Conservation (phyloP, 768 basidiomycete genomes). For the Auricularia heimuer region DNA sequence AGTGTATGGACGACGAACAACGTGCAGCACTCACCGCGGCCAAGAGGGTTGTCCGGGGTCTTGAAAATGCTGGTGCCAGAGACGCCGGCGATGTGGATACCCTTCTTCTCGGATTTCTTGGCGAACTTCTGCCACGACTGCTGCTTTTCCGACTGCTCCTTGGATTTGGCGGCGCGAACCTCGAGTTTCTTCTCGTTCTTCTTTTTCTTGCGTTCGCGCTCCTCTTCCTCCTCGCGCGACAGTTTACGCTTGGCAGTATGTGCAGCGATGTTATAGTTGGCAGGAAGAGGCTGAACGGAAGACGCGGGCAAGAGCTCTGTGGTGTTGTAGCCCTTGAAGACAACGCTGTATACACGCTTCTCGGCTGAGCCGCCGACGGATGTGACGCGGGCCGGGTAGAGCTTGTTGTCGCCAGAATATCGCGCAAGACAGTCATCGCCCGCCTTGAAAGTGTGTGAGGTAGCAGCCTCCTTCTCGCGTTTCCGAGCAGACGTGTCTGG, state of each 20-base stretch:
- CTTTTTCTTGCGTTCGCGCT: constrained; percentile 83
- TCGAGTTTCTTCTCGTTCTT: constrained; percentile 93
- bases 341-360: constrained; percentile 77
- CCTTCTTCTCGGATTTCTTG: constrained; percentile 90
- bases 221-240: constrained; percentile 73
- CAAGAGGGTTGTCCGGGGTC: constrained; percentile 85
- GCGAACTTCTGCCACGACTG: constrained; percentile 91
- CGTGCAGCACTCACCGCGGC: constrained; percentile 47
- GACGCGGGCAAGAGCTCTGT: constrained; percentile 72
- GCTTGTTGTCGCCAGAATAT: constrained; percentile 73
- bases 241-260: constrained; percentile 65
- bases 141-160: constrained; percentile 78
- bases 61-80: constrained; percentile 89
- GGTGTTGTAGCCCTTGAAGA: constrained; percentile 87
- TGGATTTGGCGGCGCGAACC: constrained; percentile 71
- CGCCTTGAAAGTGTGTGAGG: constrained; percentile 53
- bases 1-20: not conserved
- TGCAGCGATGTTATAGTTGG: constrained; percentile 13
- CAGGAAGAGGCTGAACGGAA: constrained; percentile 61
- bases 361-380: constrained; percentile 73
- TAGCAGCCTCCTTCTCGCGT: constrained; percentile 32
- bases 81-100: constrained; percentile 80
- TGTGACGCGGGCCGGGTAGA: constrained; percentile 85
- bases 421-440: constrained; percentile 82
- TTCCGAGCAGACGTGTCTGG: constrained; percentile 45